Conservation (phyloP, 306 rosid genomes). For the Dalbergia oliveri region DNA sequence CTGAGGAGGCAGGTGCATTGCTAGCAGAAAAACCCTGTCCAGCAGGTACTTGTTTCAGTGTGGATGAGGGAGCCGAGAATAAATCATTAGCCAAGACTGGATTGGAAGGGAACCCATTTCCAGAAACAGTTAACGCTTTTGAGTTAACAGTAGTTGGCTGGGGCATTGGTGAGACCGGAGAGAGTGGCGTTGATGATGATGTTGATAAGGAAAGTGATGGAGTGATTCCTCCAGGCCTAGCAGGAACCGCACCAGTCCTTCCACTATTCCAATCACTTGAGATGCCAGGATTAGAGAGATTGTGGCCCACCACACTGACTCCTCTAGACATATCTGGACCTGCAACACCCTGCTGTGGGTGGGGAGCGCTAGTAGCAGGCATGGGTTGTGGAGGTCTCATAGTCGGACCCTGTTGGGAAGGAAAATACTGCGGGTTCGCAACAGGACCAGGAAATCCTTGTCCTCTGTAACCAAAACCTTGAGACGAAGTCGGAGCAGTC, state of each 20-base stretch:
- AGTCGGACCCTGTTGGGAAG: slow-evolving; percentile 66
- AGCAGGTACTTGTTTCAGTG: slow-evolving; percentile 62
- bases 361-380: slow-evolving; percentile 57
- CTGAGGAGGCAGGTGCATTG: slow-evolving; percentile 57
- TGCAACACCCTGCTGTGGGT: slow-evolving; percentile 62
- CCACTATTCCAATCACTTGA: slow-evolving; percentile 77
- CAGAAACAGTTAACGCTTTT: slow-evolving; percentile 66
- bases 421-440: slow-evolving; percentile 62
- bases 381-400: slow-evolving; percentile 73
- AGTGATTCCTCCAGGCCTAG: slow-evolving; percentile 68
- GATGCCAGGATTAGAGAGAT: slow-evolving; percentile 57
- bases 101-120: slow-evolving; percentile 76
- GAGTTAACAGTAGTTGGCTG: slow-evolving; percentile 59
- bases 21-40: slow-evolving; percentile 61
- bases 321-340: slow-evolving; percentile 57
- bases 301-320: slow-evolving; percentile 54
- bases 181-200: slow-evolving; percentile 38
- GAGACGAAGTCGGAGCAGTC: slow-evolving; percentile 60
- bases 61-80: slow-evolving; percentile 61
- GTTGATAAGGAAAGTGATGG: slow-evolving; percentile 60
- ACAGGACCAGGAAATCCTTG: slow-evolving; percentile 67
- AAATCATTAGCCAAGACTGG: slow-evolving; percentile 61
- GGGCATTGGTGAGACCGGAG: slow-evolving; percentile 60
- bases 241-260: slow-evolving; percentile 59
- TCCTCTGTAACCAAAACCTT: slow-evolving; percentile 71